Evolutionary conservation across 208 protist species (phyloP).

Genomic region (Leptomonas pyrrhocoris): DNA sequence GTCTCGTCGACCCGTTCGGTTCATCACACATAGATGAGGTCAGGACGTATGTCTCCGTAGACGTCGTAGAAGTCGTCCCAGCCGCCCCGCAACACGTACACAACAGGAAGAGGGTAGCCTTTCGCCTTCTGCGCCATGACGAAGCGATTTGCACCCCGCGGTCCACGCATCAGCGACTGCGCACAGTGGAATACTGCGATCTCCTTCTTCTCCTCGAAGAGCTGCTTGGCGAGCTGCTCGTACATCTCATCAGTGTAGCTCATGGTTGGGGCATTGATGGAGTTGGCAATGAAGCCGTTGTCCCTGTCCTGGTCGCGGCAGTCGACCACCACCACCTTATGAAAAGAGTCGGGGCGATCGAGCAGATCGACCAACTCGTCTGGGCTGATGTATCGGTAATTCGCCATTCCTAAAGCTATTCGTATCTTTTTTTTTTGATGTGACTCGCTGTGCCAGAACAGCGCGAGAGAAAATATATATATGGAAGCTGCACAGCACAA

Average conservation of each 20-base stretch:
- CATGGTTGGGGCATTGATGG: slow-evolving; percentile 52
- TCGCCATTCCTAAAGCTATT: slow-evolving; percentile 23
- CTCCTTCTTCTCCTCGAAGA: slow-evolving; percentile 37
- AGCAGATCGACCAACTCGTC: slow-evolving; percentile 67
- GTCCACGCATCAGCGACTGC: slow-evolving; percentile 76
- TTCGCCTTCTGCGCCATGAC: slow-evolving; percentile 39
- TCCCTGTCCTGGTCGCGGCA: slow-evolving; percentile 74
- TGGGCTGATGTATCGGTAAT: slow-evolving; percentile 63
- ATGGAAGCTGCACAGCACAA: too few relatives aligned
- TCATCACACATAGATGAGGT: slow-evolving; percentile 53
- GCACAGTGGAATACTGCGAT: slow-evolving; percentile 78
- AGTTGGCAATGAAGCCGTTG: slow-evolving; percentile 61
- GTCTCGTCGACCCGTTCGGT: too few relatives aligned
- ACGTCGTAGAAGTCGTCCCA: slow-evolving; percentile 63
- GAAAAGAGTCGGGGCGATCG: slow-evolving; percentile 31
- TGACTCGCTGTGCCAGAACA: too few relatives aligned
- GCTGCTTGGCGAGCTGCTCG: slow-evolving; percentile 38
- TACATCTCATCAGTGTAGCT: slow-evolving; percentile 40
- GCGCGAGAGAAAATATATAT: too few relatives aligned
- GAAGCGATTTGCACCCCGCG: slow-evolving; percentile 61
- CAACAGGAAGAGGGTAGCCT: slow-evolving; percentile 37
- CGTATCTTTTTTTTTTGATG: too few relatives aligned
- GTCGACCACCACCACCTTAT: slow-evolving; percentile 61
- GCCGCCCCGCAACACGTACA: slow-evolving; percentile 75
- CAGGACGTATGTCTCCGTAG: slow-evolving; percentile 47